Conservation (phyloP, 164 flowering plant species). For the Magnolia kwangsiensis region DNA sequence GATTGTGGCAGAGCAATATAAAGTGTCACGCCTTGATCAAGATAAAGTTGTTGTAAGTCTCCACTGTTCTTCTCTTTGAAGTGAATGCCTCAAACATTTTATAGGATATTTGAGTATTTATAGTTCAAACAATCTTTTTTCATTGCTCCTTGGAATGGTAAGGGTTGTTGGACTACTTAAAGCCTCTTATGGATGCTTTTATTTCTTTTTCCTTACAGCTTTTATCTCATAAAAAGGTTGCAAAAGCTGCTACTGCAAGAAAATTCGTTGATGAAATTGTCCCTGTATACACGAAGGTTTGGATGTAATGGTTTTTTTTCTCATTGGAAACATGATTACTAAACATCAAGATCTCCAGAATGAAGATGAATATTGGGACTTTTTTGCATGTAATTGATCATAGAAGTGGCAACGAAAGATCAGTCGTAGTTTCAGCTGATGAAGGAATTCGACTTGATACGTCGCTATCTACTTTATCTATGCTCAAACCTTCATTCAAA, state of each 20-base stretch:
- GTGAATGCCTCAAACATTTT: neutral
- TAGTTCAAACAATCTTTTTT: neutral
- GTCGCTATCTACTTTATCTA: neutral
- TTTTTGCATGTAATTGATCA: neutral
- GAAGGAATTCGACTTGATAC: neutral
- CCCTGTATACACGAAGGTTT: constrained; percentile 64
- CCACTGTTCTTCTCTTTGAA: neutral
- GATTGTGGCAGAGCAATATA: no score
- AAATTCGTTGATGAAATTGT: constrained; percentile 68
- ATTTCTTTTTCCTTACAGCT: no score
- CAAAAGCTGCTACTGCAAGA: constrained; percentile 35
- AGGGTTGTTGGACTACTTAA: neutral
- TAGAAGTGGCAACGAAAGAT: neutral
- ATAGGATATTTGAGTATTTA: neutral
- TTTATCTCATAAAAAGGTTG: no score
- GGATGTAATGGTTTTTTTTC: neutral
- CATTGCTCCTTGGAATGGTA: neutral
- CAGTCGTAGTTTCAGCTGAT: neutral
- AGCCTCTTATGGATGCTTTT: no score
- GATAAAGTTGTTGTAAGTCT: constrained; percentile 16
- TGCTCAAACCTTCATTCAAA: no score
- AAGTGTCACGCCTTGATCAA: no score
- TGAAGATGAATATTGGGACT: neutral
- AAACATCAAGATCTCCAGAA: neutral
- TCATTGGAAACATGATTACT: neutral